Evolutionary conservation across 192 early-diverging fungal species (phyloP), one percentile per base, ranked within the genome.

Genomic region (Linnemannia zychae): DNA sequence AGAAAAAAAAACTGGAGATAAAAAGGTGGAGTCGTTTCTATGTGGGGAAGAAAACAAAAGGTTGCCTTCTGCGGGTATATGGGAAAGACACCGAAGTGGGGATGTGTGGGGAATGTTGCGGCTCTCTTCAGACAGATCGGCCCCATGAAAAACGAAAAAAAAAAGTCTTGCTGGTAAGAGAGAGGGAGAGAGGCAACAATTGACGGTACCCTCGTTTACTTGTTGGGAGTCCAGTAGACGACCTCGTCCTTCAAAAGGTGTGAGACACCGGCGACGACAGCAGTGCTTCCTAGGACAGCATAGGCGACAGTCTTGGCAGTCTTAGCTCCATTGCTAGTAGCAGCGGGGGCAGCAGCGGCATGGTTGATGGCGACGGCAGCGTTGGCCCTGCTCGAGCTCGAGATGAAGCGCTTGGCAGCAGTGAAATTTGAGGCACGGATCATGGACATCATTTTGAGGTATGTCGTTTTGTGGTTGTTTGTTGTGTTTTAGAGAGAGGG

Each of bases 211-310:
- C 40, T 44, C 37, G 18, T 75, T 75, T 81, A 81, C 79, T 81
- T 81, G 72, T 81, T 81, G 3, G 79, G 79, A 31, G 79, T 81
- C 79, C 79, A 81, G 79, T 75, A 75, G 40, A 81, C 53, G 46
- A 81, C 79, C 73, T 81, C 79, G 44, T 81, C 79, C 68, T 81
- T 81, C 9, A 81, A 50, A 34, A 81, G 52, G 65, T 69, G 48
- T 12, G 79, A 74, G 38, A 37, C 67, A 71, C 79, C 53, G 13
- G 79, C 49, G 13, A 75, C 79, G 18, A 75, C 79, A 44, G 52
- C 68, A 24, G 79, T 60, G 53, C 72, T 75, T 66, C 66, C 72
- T 34, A 81, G 63, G n/a, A 81, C 73, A 28, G 73, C 22, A 22
- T 75, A 69, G 24, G 52, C 72, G 67, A 52, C 67, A 36, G 34